These are phyloP conservation scores for Sonneratia alba DNA, from an alignment of 345 rosid genomes.

Conservation along the genomic window DNA sequence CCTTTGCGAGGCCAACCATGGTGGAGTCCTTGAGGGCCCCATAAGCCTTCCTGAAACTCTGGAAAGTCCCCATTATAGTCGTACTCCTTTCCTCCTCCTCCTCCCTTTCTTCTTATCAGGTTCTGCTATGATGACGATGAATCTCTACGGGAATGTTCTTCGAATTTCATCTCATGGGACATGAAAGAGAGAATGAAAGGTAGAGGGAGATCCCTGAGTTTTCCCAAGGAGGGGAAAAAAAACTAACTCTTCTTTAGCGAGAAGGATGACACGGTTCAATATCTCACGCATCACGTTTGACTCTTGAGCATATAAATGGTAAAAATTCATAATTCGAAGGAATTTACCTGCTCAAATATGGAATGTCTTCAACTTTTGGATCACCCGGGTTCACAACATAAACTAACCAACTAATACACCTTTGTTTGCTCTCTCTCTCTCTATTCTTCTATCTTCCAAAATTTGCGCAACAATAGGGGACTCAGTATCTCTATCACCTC, in stretches of 20 bases:
- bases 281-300: too few relatives aligned
- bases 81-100: not conserved
- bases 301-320: too few relatives aligned
- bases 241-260: not conserved
- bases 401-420: not conserved
- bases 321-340: too few relatives aligned
- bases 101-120: not conserved
- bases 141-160: not conserved
- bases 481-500: not conserved
- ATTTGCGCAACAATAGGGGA: not conserved
- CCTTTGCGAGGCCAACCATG: slow-evolving; percentile 97
- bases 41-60: slow-evolving; percentile 82
- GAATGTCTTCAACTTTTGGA: not conserved
- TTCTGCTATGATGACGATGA: not conserved
- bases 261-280: not conserved
- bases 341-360: not conserved
- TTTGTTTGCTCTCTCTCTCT: not conserved
- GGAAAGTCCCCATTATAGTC: slow-evolving; percentile 65
- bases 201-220: not conserved
- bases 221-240: not conserved
- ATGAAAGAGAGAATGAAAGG: not conserved
- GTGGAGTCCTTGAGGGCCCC: slow-evolving; percentile 97
- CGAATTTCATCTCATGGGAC: not conserved
- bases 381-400: not conserved
- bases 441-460: not conserved